A percentile compares a stretch with the other conserved stretches of the same genome.
Conservation (phyloP, 1,139 yeast species). For the Scheffersomyces illinoinensis region DNA sequence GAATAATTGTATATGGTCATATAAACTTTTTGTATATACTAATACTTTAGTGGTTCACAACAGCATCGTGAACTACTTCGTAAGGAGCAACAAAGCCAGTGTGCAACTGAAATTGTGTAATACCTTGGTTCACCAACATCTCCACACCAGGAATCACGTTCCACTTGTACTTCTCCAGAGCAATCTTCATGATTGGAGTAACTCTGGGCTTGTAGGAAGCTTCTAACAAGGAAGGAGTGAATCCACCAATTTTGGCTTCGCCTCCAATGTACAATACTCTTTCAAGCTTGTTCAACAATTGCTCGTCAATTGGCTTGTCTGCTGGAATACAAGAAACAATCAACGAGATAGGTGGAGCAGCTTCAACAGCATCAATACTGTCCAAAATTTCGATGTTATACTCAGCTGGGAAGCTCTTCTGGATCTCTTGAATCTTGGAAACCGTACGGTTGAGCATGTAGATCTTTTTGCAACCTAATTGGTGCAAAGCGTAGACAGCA, state of each 20-base stretch:
- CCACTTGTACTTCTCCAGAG: constrained; percentile 63
- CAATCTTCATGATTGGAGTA: constrained; percentile 83
- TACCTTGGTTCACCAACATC: constrained; percentile 91
- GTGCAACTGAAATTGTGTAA: constrained; percentile 80
- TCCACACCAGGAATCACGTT: constrained; percentile 81
- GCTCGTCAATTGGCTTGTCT: constrained; percentile 67
- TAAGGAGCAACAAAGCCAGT: constrained; percentile 71
- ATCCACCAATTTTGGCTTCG: constrained; percentile 25
- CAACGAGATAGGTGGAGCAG: constrained; percentile 51
- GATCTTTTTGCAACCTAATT: constrained; percentile 75
- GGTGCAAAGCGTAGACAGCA: constrained; percentile 82
- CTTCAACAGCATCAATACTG: constrained; percentile 43
- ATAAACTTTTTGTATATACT: not conserved
- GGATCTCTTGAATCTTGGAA: constrained; percentile 61
- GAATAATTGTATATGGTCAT: not conserved
- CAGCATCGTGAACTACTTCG: constrained; percentile 60
- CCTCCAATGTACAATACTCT: constrained; percentile 45
- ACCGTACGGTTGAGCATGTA: constrained; percentile 82
- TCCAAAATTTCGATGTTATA: constrained; percentile 63
- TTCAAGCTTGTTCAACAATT: constrained; percentile 48
- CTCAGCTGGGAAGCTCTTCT: constrained; percentile 58
- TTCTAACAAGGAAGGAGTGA: constrained; percentile 66
- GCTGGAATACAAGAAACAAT: constrained; percentile 91
- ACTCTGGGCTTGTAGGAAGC: constrained; percentile 90
- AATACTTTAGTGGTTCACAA: constrained; percentile 25